Evolutionary conservation across 306 rosid species (phyloP).

Genomic region (Malus sieversii): DNA sequence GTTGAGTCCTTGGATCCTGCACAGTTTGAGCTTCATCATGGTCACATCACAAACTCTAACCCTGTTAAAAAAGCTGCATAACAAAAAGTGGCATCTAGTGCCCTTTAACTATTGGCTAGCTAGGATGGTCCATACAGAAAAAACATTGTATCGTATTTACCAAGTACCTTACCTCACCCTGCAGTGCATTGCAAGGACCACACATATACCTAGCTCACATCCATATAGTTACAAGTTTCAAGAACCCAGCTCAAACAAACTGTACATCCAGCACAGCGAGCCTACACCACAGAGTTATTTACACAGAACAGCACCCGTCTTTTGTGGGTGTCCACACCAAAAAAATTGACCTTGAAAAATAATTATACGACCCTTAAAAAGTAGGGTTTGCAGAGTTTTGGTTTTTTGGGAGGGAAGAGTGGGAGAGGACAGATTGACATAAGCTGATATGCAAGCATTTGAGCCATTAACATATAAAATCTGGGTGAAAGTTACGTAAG

Average conservation of each 20-base stretch:
- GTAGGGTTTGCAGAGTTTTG: not conserved
- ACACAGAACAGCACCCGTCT: conserved; percentile 15
- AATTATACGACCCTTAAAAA: not conserved
- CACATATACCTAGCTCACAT: conserved; percentile 5
- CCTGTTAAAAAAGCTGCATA: not conserved
- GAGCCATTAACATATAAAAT: conserved; percentile 9
- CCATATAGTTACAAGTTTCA: conserved; percentile 36
- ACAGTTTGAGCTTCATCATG: not conserved
- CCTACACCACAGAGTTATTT: not conserved
- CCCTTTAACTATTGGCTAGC: not conserved
- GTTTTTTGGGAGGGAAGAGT: not conserved
- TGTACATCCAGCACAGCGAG: not conserved
- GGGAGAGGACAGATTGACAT: not conserved
- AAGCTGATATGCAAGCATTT: not conserved
- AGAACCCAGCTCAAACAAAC: conserved; percentile 9
- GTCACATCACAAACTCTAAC: not conserved
- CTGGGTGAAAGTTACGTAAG: conserved; percentile 25
- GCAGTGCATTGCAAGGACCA: conserved; percentile 31
- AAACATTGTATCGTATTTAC: not conserved
- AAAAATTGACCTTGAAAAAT: not conserved
- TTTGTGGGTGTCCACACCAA: conserved; percentile 25
- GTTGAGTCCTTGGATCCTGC: not conserved
- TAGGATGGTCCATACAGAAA: conserved; percentile 17
- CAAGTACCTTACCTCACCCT: not conserved
- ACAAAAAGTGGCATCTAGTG: not conserved